Percentiles rank a stretch among this genome's conserved stretches.
phyloP scores from a whole-genome alignment of 495 filamentous ascomycete species.

The Hypoxylon lenormandii region DNA sequence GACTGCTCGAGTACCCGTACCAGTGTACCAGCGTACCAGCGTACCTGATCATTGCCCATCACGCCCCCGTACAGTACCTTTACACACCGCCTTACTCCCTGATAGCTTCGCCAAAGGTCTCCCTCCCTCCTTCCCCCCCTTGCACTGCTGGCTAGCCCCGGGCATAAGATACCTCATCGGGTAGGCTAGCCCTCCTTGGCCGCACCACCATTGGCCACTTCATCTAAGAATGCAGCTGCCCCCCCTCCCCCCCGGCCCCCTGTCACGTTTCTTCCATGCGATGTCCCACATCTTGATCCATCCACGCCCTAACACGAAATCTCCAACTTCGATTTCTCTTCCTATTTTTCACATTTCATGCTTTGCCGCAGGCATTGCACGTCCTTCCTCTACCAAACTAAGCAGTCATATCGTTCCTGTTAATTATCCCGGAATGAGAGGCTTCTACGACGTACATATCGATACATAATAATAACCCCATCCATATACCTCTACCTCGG shows the following conservation, averaged over 20 bases:
- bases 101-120: conserved; percentile 43
- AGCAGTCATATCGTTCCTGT: conserved; percentile 49
- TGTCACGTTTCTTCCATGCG: conserved; percentile 60
- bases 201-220: conserved; percentile 60
- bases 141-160: conserved; percentile 59
- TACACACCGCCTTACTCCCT: conserved; percentile 50
- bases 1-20: conserved; percentile 36
- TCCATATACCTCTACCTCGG: conserved; percentile 28
- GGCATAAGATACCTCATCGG: conserved; percentile 59
- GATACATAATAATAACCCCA: conserved; percentile 44
- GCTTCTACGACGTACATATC: conserved; percentile 40
- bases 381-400: conserved; percentile 48
- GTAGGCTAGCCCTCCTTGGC: conserved; percentile 54
- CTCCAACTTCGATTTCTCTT: conserved; percentile 45
- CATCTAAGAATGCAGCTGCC: conserved; percentile 59
- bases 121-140: conserved; percentile 31
- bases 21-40: no score
- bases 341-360: conserved; percentile 46
- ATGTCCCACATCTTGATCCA: conserved; percentile 60
- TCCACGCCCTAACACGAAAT: conserved; percentile 54
- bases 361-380: conserved; percentile 50
- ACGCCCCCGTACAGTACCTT: conserved; percentile 21
- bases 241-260: conserved; percentile 56
- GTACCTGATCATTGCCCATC: conserved; percentile 10
- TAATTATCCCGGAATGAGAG: conserved; percentile 47